Evolutionary conservation across 768 basidiomycete species (phyloP), one percentile per base, ranked within the genome.

Genomic region (Psilocybe tampanensis): DNA sequence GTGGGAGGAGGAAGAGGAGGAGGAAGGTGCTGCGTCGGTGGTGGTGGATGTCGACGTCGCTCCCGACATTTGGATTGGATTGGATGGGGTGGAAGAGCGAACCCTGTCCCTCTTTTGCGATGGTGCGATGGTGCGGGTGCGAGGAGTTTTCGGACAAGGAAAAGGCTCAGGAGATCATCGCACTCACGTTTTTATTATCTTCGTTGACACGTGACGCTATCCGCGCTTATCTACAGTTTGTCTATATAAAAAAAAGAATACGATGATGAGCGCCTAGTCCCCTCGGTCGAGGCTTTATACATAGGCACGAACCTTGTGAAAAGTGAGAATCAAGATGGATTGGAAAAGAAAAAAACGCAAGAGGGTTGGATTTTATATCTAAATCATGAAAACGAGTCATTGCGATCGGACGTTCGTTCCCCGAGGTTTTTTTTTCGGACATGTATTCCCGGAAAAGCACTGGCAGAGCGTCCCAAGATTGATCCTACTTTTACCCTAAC

Each of bases 21-120:
- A 26, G 23, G 42, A 6, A 7, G 12, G 23, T 8, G 47, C 41
- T 4, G 33, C 43, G 11, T 18, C 26, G 43, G 19, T 50, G 51
- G 42, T n/a, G n/a, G n/a, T n/a, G n/a, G n/a, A n/a, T n/a, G n/a
- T 54, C 50, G 59, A 47, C 45, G 48, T 39, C 49, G 49, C 43
- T 34, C 22, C n/a, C 50, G 51, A 52, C 50, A 56, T 55, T n/a
- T n/a, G 49, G 22, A 23, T 26, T 26, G 45, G 44, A 44, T 18
- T 11, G 57, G 33, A 26, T 21, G 17, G 29, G 44, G 19, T 19
- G 24, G 22, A 44, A 43, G 24, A 24, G n/a, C n/a, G n/a, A n/a
- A n/a, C n/a, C n/a, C n/a, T n/a, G n/a, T n/a, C n/a, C n/a, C n/a
- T n/a, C n/a, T n/a, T n/a, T n/a, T n/a, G n/a, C n/a, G n/a, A n/a